Percentiles rank a stretch among this genome's conserved stretches.
Conservation (phyloP, 75 land plant genomes). For the Pinus albicaulis region DNA sequence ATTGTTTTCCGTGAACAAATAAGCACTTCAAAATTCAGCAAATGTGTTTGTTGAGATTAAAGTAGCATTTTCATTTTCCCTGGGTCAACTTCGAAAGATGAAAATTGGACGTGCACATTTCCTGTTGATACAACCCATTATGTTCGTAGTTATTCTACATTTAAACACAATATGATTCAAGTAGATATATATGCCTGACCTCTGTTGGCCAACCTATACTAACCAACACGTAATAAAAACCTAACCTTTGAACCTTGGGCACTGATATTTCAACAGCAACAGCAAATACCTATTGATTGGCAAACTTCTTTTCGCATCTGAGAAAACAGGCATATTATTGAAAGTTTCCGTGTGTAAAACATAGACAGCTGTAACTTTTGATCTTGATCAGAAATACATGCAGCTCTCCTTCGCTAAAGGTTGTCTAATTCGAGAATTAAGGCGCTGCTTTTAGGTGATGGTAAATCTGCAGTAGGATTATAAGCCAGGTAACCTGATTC, state of each 20-base stretch:
- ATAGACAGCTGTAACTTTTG: not conserved
- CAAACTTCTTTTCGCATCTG: not conserved
- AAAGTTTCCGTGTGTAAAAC: not conserved
- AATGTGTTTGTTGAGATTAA: not conserved
- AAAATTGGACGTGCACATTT: not conserved
- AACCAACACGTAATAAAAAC: not conserved
- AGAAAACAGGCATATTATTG: not conserved
- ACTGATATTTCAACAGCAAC: not conserved
- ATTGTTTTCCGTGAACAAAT: not conserved
- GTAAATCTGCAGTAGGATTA: not conserved
- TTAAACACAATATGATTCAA: too few species aligned
- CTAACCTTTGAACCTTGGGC: not conserved
- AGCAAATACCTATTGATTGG: not conserved
- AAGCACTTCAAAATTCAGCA: not conserved
- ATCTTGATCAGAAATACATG: too few species aligned
- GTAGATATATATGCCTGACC: too few species aligned
- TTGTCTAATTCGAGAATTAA: not conserved
- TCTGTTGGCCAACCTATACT: not conserved
- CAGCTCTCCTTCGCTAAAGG: not conserved
- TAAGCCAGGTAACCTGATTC: not conserved
- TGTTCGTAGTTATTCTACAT: too few species aligned
- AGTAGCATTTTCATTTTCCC: not conserved
- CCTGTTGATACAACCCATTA: too few species aligned
- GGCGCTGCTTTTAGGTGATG: not conserved
- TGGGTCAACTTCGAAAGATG: not conserved